Conservation (phyloP, 306 rosid genomes). For the Luffa aegyptiaca region DNA sequence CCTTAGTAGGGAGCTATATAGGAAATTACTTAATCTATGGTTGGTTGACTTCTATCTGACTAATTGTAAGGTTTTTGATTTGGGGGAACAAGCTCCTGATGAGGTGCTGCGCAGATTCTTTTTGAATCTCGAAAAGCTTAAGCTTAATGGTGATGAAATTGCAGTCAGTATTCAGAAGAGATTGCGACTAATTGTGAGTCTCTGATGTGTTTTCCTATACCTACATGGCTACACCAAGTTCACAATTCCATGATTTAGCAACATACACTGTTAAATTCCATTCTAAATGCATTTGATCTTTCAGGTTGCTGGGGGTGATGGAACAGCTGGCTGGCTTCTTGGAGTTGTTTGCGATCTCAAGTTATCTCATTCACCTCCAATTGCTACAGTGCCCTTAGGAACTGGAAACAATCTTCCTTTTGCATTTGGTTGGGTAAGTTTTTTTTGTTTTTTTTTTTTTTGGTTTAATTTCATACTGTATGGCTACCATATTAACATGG, state of each 20-base stretch:
- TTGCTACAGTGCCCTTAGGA: slow-evolving; percentile 90
- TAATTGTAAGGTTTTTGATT: slow-evolving; percentile 67
- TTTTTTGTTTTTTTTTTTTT: not conserved
- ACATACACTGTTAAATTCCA: slow-evolving; percentile 9
- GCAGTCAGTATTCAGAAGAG: slow-evolving; percentile 41
- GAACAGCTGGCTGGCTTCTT: slow-evolving; percentile 99
- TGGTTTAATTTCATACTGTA: not conserved
- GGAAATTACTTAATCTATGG: not conserved
- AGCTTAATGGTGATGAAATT: slow-evolving; percentile 39
- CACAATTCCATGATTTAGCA: not conserved
- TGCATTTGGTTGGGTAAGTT: slow-evolving; percentile 95
- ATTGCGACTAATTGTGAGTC: slow-evolving; percentile 75
- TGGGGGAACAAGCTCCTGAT: slow-evolving; percentile 78
- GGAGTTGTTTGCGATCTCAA: slow-evolving; percentile 94
- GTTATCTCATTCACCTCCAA: slow-evolving; percentile 71
- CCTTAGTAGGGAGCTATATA: not conserved
- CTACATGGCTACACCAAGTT: not conserved
- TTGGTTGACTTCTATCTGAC: slow-evolving; percentile 16
- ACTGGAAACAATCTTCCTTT: slow-evolving; percentile 97
- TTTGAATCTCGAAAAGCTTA: slow-evolving; percentile 51
- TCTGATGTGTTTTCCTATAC: not conserved
- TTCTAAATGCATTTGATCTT: slow-evolving; percentile 1
- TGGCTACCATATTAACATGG: not conserved
- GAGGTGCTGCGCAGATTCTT: slow-evolving; percentile 47
- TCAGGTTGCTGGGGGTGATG: slow-evolving; percentile 99